These are phyloP conservation scores for Hirsutella rhossiliensis DNA, from an alignment of 2,329 filamentous ascomycete species.

Conservation along the genomic window DNA sequence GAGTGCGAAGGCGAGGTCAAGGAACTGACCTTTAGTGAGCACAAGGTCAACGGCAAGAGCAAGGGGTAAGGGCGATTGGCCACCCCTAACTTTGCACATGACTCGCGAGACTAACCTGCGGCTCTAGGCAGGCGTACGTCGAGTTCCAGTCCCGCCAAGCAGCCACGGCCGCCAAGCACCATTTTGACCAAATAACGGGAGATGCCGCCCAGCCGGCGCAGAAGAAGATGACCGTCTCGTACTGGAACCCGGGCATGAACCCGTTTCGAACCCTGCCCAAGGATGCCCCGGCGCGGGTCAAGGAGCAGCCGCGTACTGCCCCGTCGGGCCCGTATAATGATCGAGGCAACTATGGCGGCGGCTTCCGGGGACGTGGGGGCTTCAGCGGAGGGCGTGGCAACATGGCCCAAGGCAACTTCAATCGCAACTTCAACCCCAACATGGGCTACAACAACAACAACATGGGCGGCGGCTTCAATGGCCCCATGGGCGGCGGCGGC, in stretches of 20 bases:
- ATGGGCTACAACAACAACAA: constrained; percentile 35
- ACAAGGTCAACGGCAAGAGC: constrained; percentile 98
- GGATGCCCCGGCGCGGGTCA: constrained; percentile 56
- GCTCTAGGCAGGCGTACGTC: constrained; percentile 59
- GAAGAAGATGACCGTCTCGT: constrained; percentile 64
- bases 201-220: constrained; percentile 41
- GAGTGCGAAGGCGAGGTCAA: constrained; percentile 73
- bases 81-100: not conserved
- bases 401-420: constrained; percentile 33
- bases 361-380: constrained; percentile 39
- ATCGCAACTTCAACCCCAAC: constrained; percentile 29
- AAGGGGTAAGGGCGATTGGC: constrained; percentile 59
- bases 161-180: constrained; percentile 72
- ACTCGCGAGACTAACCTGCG: not conserved
- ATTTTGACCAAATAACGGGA: constrained; percentile 53
- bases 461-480: constrained; percentile 35
- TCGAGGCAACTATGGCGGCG: constrained; percentile 32
- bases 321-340: constrained; percentile 35
- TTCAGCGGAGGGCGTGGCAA: constrained; percentile 30
- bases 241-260: constrained; percentile 66
- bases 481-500: constrained; percentile 37
- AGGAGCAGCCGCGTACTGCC: constrained; percentile 47
- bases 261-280: constrained; percentile 88
- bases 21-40: constrained; percentile 93
- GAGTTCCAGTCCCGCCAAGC: constrained; percentile 77